Percentiles rank a stretch among this genome's conserved stretches.
Conservation (phyloP, 441 rosid genomes). For the Omphalea diandra region DNA sequence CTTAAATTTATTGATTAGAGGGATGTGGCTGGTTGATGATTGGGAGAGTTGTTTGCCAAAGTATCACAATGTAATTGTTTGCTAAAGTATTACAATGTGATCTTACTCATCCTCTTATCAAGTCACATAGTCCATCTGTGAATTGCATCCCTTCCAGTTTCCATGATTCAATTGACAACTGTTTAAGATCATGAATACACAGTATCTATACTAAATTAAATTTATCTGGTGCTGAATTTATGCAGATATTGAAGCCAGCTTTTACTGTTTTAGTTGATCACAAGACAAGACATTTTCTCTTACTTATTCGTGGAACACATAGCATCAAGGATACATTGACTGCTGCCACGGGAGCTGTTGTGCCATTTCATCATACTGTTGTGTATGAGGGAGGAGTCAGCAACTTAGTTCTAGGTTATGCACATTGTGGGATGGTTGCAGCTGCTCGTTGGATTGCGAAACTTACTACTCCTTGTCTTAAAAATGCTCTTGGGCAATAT, state of each 20-base stretch:
- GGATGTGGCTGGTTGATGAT: not conserved
- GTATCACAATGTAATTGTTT: too few relatives aligned
- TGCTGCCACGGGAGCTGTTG: constrained; percentile 90
- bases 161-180: not conserved
- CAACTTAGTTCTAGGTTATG: constrained; percentile 84
- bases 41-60: not conserved
- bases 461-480: constrained; percentile 82
- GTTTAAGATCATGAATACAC: too few relatives aligned
- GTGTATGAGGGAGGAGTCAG: constrained; percentile 87
- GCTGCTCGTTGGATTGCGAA: constrained; percentile 96
- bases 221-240: constrained; percentile 15
- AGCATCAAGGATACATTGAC: constrained; percentile 95
- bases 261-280: constrained; percentile 82
- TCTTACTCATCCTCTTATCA: not conserved
- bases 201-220: constrained; percentile 1
- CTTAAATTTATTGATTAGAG: constrained; percentile 7
- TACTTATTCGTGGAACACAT: constrained; percentile 90
- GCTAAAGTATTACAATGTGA: too few relatives aligned
- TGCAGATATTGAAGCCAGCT: constrained; percentile 95
- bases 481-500: constrained; percentile 58
- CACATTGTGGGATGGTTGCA: constrained; percentile 99
- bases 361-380: constrained; percentile 90
- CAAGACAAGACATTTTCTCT: constrained; percentile 52
- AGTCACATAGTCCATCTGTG: not conserved
- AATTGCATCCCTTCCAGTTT: not conserved